Percentiles rank a stretch among this genome's conserved stretches.
Evolutionary conservation across 805 yeast genomes (phyloP).

Genomic region (Candida suzukii): DNA sequence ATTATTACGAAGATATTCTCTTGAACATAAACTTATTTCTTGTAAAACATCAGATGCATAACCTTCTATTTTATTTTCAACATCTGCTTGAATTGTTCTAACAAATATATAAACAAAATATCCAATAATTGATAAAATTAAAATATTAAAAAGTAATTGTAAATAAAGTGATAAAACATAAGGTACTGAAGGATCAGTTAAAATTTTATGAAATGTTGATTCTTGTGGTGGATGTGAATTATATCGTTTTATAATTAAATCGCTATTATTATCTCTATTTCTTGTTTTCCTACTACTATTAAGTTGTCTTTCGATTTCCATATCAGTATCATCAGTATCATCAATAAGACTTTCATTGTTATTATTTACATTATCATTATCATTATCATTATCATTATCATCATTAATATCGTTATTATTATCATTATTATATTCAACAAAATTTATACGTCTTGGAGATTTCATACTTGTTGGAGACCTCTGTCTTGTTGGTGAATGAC

Average conservation of each 20-base stretch:
- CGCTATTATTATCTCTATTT: not conserved
- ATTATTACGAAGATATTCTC: constrained; percentile 63
- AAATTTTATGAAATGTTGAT: not conserved
- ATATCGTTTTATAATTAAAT: not conserved
- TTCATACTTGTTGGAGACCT: not conserved
- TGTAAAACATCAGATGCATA: constrained; percentile 52
- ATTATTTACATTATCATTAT: not conserved
- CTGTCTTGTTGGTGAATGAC: not conserved
- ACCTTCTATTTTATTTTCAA: constrained; percentile 59
- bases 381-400: not conserved
- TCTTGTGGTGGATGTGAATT: not conserved
- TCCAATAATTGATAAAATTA: constrained; percentile 42
- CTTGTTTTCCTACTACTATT: not conserved
- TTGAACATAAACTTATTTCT: constrained; percentile 61
- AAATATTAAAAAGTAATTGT: constrained; percentile 53
- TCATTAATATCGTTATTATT: not conserved
- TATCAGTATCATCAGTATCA: not conserved
- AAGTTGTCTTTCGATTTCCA: not conserved
- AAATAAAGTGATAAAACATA: constrained; percentile 53
- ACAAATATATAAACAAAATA: constrained; percentile 46
- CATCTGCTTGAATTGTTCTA: constrained; percentile 52
- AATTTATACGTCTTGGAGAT: not conserved
- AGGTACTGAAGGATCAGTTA: constrained; percentile 43
- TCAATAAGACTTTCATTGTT: not conserved
- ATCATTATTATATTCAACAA: not conserved